Base-by-base conservation (phyloP, 2,329 filamentous ascomycete species). In the Fonsecaea pugnacius region DNA sequence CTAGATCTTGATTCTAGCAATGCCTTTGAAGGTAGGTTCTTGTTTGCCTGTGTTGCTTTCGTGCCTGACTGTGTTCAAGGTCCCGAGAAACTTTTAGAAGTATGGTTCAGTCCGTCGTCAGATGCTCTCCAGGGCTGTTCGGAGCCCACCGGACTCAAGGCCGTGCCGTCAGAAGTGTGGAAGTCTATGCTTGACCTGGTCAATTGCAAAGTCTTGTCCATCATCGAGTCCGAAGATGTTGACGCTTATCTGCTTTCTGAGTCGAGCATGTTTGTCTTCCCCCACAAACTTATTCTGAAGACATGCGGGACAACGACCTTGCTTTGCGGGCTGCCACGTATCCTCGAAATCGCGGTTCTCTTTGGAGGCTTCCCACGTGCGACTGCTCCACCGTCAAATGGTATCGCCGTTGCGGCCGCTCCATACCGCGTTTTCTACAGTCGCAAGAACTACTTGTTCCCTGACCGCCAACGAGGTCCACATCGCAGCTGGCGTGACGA, bases 231-330 rank as follows among this genome's bases (percentile, higher is more conserved):
- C 27, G 92, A 96, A 69, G 89, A 94, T 75, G 90, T 98, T 72
- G 95, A 99, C 75, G 94, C 95, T 70, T 99, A 99, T 76, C 87
- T 99, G 6, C 85, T 99, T 62, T 99, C 95, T 68, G 95, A 99
- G 81, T 98, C 95, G 46, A 98, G 95, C 90, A 96, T 99, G 93
- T 99, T 99, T 76, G 92, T 99, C 72, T 99, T 96, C 78, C 92
- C 93, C n/a, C 95, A 99, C 86, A 99, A 99, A 84, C 86, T 99
- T 69, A 96, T 99, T 66, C 83, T 99, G 71, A 99, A 99, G 86
- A 99, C 95, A 7, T 99, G 95, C 74, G 95, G 95, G 66, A 99
- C 95, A 27, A 99, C 95, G 14, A 99, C 95, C 2, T 82, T 99
- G 59, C 86, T 99, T 6, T 89, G 91, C 54, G 95, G 95, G 21